Percentiles rank a stretch among this genome's conserved stretches.
Conservation (phyloP, 2,329 filamentous ascomycete genomes). For the Aspergillus piperis region DNA sequence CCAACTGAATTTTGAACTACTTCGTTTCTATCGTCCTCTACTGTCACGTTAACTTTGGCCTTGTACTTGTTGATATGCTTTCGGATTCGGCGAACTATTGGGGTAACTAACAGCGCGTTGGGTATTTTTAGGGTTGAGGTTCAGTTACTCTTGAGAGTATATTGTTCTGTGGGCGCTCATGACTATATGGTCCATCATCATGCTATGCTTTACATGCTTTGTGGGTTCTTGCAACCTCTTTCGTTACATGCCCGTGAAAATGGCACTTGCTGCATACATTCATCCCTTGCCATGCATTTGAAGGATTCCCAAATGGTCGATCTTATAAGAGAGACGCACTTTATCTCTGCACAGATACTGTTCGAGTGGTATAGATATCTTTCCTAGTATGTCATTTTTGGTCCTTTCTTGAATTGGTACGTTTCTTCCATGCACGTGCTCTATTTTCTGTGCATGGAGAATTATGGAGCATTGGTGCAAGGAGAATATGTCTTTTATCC, state of each 20-base stretch:
- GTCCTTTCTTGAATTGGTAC: too few relatives aligned
- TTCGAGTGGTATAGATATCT: background rate
- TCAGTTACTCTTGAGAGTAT: background rate
- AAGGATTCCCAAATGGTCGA: background rate
- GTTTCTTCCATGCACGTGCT: too few relatives aligned
- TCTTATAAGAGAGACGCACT: background rate
- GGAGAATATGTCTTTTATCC: too few relatives aligned
- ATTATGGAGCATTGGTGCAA: too few relatives aligned
- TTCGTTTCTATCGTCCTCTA: background rate
- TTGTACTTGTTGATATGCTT: background rate
- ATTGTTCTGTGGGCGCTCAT: constrained; percentile 6
- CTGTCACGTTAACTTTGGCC: background rate
- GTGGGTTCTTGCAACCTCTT: background rate
- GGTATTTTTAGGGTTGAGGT: background rate
- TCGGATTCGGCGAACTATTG: background rate
- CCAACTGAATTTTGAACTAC: constrained; percentile 26
- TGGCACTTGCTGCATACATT: background rate
- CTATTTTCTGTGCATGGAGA: too few relatives aligned
- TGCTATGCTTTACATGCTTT: background rate
- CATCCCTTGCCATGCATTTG: background rate
- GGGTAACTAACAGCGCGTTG: background rate
- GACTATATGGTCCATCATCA: constrained; percentile 16
- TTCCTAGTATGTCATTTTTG: background rate
- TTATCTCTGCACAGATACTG: background rate
- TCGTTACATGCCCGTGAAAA: background rate